Conservation (phyloP, 1,284 basidiomycete genomes). For the Porogramme epimiltina region DNA sequence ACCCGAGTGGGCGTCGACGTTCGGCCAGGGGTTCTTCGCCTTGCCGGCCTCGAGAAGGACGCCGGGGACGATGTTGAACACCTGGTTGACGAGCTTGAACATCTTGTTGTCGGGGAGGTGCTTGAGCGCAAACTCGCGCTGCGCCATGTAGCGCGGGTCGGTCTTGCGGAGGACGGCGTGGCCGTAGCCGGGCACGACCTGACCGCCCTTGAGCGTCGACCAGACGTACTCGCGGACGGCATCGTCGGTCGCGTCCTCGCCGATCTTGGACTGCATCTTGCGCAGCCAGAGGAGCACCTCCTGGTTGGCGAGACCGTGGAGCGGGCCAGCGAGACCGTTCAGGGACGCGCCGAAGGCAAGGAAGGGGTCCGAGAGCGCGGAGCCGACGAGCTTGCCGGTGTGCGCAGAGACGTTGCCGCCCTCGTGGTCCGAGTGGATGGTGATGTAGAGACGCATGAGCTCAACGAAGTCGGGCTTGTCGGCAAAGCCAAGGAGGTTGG, state of each 20-base stretch:
- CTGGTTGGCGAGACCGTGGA: constrained; percentile 97
- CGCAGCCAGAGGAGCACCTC: constrained; percentile 90
- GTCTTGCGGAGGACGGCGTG: constrained; percentile 98
- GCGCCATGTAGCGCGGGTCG: constrained; percentile 96
- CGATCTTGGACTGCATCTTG: constrained; percentile 88
- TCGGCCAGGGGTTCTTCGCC: constrained; percentile 93
- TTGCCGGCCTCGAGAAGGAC: constrained; percentile 94
- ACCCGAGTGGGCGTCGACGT: constrained; percentile 97
- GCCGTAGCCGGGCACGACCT: constrained; percentile 94
- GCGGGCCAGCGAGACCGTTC: constrained; percentile 95
- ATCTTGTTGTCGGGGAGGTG: constrained; percentile 86
- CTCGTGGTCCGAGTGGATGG: constrained; percentile 98
- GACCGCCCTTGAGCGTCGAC: constrained; percentile 88
- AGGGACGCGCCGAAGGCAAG: constrained; percentile 91
- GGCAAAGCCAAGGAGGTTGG: constrained; percentile 91
- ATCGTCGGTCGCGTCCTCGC: constrained; percentile 80
- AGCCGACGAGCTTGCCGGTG: constrained; percentile 95
- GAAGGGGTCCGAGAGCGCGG: constrained; percentile 98
- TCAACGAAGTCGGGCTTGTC: constrained; percentile 91
- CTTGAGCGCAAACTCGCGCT: constrained; percentile 92
- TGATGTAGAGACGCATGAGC: constrained; percentile 95
- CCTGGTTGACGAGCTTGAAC: constrained; percentile 92
- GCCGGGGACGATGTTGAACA: constrained; percentile 91
- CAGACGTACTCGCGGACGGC: constrained; percentile 92
- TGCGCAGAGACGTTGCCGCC: constrained; percentile 99